Evolutionary conservation across 805 yeast genomes (phyloP).

Genomic region (Saturnispora diversa): DNA sequence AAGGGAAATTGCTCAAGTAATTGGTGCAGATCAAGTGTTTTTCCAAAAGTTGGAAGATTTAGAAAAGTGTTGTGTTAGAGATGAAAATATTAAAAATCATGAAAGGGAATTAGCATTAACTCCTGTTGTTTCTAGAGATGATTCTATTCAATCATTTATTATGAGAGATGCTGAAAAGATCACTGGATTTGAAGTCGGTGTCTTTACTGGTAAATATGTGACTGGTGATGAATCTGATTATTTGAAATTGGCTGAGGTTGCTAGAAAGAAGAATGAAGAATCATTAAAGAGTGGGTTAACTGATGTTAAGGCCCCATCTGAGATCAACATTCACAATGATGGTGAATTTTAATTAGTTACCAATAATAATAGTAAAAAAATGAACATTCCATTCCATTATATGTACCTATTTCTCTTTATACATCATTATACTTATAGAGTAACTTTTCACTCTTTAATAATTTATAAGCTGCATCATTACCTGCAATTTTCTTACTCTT

Average conservation of each 20-base stretch:
- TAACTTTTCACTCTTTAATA: neutral
- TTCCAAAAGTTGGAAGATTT: conserved; percentile 83
- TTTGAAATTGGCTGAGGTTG: conserved; percentile 69
- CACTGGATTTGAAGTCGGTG: conserved; percentile 85
- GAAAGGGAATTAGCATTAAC: conserved; percentile 30
- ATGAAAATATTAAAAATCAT: conserved; percentile 25
- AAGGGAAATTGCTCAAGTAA: conserved; percentile 61
- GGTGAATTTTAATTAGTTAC: conserved; percentile 37
- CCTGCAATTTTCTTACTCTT: conserved; percentile 12
- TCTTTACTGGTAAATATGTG: conserved; percentile 87
- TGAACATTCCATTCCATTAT: no score
- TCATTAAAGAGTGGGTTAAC: conserved; percentile 35
- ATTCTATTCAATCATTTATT: conserved; percentile 23
- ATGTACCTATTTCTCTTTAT: no score
- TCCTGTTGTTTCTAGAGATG: conserved; percentile 30
- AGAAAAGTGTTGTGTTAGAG: conserved; percentile 59
- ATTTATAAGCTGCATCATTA: conserved; percentile 10
- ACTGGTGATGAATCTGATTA: conserved; percentile 90
- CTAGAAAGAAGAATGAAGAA: conserved; percentile 65
- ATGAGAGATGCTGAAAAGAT: conserved; percentile 27
- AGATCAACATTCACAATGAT: conserved; percentile 48
- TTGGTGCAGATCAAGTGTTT: conserved; percentile 88
- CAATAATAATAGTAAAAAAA: neutral
- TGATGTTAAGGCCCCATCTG: conserved; percentile 74
- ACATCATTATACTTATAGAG: no score